Percentiles rank a stretch among this genome's conserved stretches.
Evolutionary conservation across 768 basidiomycete genomes (phyloP).

Genomic region (Trametes meyenii): DNA sequence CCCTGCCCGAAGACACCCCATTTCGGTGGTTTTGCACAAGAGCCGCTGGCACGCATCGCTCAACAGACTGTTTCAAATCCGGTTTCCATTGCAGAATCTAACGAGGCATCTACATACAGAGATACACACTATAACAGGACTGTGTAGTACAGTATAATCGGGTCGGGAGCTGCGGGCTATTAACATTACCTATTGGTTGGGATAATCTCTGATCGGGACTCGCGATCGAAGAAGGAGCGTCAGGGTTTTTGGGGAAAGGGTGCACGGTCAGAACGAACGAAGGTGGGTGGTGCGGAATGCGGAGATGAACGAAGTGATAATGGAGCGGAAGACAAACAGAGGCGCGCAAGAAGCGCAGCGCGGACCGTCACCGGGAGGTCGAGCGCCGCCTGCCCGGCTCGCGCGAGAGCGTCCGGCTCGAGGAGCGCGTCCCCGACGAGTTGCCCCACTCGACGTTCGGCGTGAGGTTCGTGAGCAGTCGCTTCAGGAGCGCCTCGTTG

Average conservation of each 20-base stretch:
- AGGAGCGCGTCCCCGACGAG: slow-evolving; percentile 12
- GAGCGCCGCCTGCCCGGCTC: slow-evolving; percentile 19
- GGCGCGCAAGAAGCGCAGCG: background rate
- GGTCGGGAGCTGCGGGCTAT: background rate
- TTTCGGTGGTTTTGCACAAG: background rate
- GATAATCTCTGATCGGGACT: background rate
- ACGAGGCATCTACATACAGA: slow-evolving; percentile 13
- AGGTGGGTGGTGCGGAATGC: background rate
- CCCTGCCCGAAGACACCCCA: slow-evolving; percentile 8
- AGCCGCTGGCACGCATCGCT: background rate
- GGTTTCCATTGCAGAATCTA: slow-evolving; percentile 12
- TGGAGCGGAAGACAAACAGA: background rate
- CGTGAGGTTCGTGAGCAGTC: slow-evolving; percentile 25
- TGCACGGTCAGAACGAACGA: slow-evolving; percentile 14
- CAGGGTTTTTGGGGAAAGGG: slow-evolving; percentile 6
- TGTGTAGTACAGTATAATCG: slow-evolving; percentile 1
- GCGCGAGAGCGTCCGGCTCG: slow-evolving; percentile 13
- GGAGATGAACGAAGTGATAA: slow-evolving; percentile 18
- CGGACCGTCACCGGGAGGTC: slow-evolving; percentile 24
- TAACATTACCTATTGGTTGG: slow-evolving; percentile 15
- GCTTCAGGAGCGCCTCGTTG: slow-evolving; percentile 27
- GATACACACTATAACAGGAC: slow-evolving; percentile 12
- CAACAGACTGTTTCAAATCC: background rate
- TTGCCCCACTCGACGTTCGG: slow-evolving; percentile 21
- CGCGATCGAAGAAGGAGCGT: slow-evolving; percentile 6